These are phyloP conservation scores for Garcia nutans DNA, from an alignment of 345 rosid genomes.

Conservation along the genomic window DNA sequence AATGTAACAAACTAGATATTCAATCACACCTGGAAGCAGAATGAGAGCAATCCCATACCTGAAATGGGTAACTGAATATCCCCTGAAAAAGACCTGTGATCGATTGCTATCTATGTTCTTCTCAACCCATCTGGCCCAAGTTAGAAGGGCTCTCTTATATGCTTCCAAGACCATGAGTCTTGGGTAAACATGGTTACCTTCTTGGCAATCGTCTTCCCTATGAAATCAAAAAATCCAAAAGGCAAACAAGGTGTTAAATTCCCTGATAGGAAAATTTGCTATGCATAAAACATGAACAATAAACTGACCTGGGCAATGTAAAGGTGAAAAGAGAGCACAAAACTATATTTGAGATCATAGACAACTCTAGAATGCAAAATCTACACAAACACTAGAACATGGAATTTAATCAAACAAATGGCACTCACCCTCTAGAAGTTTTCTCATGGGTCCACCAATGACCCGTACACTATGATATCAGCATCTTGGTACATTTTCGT, in stretches of 20 bases:
- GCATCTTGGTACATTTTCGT: conserved; percentile 73
- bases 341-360: background rate
- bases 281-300: background rate
- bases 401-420: background rate
- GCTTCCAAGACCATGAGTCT: conserved; percentile 81
- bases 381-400: background rate
- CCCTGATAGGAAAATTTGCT: background rate
- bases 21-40: background rate
- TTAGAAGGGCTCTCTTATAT: conserved; percentile 65
- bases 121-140: conserved; percentile 92
- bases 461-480: conserved; percentile 72
- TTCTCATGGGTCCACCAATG: conserved; percentile 99
- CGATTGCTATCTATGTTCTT: conserved; percentile 47
- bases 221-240: conserved; percentile 9
- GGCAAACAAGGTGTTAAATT: background rate
- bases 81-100: conserved; percentile 70
- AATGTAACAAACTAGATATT: background rate
- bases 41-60: conserved; percentile 33
- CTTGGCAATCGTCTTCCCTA: conserved; percentile 86
- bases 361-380: background rate
- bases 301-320: background rate
- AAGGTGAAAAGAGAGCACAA: background rate
- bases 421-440: conserved; percentile 75
- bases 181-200: conserved; percentile 66
- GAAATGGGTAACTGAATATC: conserved; percentile 87